These are phyloP conservation scores for Fraxinus sp. DNA, from an alignment of 305 asterid species.

Conservation along the genomic window DNA sequence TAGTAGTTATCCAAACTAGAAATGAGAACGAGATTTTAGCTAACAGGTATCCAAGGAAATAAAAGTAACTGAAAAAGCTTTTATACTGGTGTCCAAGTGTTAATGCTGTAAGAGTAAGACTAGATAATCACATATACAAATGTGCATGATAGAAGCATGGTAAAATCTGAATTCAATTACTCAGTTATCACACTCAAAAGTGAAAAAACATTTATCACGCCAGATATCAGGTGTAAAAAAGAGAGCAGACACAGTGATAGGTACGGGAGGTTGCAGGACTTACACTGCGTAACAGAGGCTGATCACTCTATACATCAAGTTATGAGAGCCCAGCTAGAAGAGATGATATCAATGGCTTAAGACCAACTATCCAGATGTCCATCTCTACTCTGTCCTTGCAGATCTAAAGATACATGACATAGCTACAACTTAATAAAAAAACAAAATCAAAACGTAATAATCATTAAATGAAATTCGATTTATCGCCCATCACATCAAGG, in stretches of 20 bases:
- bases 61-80: background rate
- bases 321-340: constrained; percentile 90
- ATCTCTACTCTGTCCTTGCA: constrained; percentile 97
- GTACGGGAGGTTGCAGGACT: constrained; percentile 25
- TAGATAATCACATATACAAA: background rate
- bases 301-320: constrained; percentile 89
- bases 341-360: constrained; percentile 68
- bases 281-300: constrained; percentile 73
- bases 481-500: constrained; percentile 81
- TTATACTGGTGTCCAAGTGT: background rate
- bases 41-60: background rate
- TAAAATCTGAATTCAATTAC: background rate
- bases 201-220: background rate
- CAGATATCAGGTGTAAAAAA: background rate
- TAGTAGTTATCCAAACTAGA: background rate
- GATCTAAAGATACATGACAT: constrained; percentile 42
- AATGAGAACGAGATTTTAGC: background rate
- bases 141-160: background rate
- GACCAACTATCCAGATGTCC: constrained; percentile 86
- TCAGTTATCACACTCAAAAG: background rate
- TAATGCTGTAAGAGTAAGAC: background rate
- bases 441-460: constrained; percentile 1
- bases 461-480: background rate
- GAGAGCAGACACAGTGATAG: background rate
- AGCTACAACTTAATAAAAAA: constrained; percentile 19